Conservation (phyloP, 768 basidiomycete species). For the Cytidiella melzeri region DNA sequence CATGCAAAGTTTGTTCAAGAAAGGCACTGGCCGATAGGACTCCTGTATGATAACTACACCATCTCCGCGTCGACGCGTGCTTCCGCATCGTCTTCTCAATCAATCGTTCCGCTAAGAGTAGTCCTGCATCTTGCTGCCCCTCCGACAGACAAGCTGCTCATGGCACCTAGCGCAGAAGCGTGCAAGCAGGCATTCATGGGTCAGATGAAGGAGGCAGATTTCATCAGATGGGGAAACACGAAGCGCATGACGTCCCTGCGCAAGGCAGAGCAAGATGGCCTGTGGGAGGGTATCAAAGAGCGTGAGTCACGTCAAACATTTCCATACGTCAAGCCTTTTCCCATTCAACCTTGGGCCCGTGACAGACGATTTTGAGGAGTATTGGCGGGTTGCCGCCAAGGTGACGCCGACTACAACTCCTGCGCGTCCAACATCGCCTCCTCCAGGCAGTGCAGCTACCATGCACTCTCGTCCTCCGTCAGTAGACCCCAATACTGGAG, state of each 20-base stretch:
- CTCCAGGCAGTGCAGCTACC: slow-evolving; percentile 46
- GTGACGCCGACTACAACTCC: slow-evolving; percentile 77
- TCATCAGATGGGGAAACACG: slow-evolving; percentile 94
- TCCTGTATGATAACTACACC: slow-evolving; percentile 84
- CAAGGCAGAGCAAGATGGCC: slow-evolving; percentile 88
- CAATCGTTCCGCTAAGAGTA: slow-evolving; percentile 62
- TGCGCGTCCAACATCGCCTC: slow-evolving; percentile 50
- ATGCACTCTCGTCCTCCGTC: slow-evolving; percentile 61
- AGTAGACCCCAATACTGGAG: slow-evolving; percentile 45
- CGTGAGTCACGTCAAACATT: slow-evolving; percentile 76
- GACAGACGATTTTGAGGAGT: slow-evolving; percentile 94
- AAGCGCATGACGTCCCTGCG: slow-evolving; percentile 88
- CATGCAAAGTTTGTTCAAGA: not conserved
- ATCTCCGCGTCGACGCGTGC: slow-evolving; percentile 53
- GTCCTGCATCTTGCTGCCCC: slow-evolving; percentile 85
- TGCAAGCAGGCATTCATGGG: slow-evolving; percentile 96
- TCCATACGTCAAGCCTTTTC: too few species aligned
- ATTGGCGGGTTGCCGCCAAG: slow-evolving; percentile 91
- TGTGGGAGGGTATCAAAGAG: slow-evolving; percentile 95
- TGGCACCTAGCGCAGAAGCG: slow-evolving; percentile 74
- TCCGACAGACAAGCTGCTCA: slow-evolving; percentile 78
- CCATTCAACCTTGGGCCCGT: too few species aligned
- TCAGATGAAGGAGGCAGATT: slow-evolving; percentile 94
- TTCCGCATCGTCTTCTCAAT: slow-evolving; percentile 30
- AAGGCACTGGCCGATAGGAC: slow-evolving; percentile 98